Evolutionary conservation across 148 eudicot genomes (phyloP).

Genomic region (Amaranthus cruentus): DNA sequence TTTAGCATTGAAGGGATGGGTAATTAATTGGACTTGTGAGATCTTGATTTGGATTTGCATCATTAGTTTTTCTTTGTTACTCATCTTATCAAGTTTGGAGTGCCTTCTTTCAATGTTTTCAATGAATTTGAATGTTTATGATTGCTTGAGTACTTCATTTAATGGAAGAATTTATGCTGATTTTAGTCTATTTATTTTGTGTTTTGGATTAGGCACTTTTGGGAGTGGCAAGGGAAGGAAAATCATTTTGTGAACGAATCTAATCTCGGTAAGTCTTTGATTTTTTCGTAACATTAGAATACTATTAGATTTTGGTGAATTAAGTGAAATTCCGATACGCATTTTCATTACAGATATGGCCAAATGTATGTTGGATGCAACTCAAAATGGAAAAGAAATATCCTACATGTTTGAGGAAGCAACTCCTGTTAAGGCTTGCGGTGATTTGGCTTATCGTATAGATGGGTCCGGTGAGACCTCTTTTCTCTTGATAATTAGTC

Average conservation of each 20-base stretch:
- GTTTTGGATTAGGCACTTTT: conserved; percentile 33
- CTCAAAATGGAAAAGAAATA: conserved; percentile 43
- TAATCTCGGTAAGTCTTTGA: conserved; percentile 40
- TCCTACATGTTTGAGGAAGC: conserved; percentile 55
- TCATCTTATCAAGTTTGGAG: neutral
- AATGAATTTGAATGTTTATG: neutral
- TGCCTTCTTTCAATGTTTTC: neutral
- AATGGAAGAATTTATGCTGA: conserved; percentile 6
- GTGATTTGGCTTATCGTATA: conserved; percentile 47
- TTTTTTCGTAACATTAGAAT: neutral
- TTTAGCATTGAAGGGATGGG: neutral
- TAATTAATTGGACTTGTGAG: neutral
- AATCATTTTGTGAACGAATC: conserved; percentile 33
- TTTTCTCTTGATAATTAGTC: neutral
- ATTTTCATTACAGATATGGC: conserved; percentile 37
- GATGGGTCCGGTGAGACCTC: conserved; percentile 31
- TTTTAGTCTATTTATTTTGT: conserved; percentile 4
- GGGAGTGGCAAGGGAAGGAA: conserved; percentile 56
- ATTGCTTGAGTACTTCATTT: conserved; percentile 4
- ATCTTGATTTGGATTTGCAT: conserved; percentile 2
- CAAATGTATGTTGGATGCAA: conserved; percentile 41
- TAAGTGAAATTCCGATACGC: neutral
- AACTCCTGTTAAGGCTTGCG: conserved; percentile 79
- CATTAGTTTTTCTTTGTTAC: neutral
- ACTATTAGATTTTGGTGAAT: neutral